Percentiles rank a stretch among this genome's conserved stretches.
Conservation (phyloP, 495 filamentous ascomycete genomes). For the Xylaria scruposa region DNA sequence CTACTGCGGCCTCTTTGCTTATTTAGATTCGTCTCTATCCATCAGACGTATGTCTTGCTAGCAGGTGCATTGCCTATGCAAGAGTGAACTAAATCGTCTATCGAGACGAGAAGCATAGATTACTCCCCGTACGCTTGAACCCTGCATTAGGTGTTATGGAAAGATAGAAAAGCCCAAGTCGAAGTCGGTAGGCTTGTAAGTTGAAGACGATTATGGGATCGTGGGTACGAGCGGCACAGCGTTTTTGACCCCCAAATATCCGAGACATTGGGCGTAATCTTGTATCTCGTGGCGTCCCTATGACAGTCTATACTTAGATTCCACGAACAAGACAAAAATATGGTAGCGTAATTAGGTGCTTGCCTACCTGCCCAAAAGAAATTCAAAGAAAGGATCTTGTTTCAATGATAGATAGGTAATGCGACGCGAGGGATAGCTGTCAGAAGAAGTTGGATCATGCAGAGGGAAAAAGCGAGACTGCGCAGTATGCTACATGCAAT, state of each 20-base stretch:
- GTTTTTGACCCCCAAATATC: not conserved
- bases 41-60: not conserved
- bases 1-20: no score
- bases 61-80: not conserved
- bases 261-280: slow-evolving; percentile 10
- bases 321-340: not conserved
- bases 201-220: not conserved
- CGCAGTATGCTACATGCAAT: not conserved
- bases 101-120: not conserved
- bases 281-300: not conserved
- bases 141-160: not conserved
- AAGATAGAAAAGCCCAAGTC: not conserved
- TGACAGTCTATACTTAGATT: slow-evolving; percentile 14
- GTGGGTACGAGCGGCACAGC: not conserved
- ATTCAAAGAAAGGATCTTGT: not conserved
- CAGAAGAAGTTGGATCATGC: not conserved
- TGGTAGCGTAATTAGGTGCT: not conserved
- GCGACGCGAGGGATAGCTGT: not conserved
- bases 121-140: not conserved
- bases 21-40: not conserved
- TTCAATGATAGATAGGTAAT: not conserved
- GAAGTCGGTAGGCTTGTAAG: not conserved
- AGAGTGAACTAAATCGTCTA: not conserved
- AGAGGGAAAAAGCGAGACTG: not conserved
- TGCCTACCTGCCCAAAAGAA: not conserved